Evolutionary conservation across 1,139 yeast species (phyloP), one percentile per base, ranked within the genome.

Genomic region (Yamadazyma buinensis): DNA sequence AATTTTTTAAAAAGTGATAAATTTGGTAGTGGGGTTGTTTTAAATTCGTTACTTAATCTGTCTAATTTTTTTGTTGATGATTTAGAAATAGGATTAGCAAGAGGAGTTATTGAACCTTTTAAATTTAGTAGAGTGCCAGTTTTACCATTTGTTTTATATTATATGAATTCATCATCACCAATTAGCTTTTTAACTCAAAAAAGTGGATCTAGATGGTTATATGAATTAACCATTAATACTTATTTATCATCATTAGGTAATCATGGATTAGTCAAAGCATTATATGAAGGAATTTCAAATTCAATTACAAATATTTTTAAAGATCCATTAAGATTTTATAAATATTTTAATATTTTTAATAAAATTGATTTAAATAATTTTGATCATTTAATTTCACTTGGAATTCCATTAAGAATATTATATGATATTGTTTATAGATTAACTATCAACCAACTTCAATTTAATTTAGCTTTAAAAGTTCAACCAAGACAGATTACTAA

Each of bases 401-500:
- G 63, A n/a, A 47, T 65, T 32, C 72, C 73, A 0, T 26, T 55
- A 7, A 55, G 73, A 33, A 58, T 65, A 55, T 32, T 52, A 0
- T 75, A 75, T 47, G 67, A 59, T 33, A 23, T 65, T 1, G 30
- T 68, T 14, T 69, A 59, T 44, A 54, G 67, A 17, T 34, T 71
- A 14, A 66, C 76, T 0, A 45, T 75, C 30, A 75, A 76, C 46
- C 57, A 70, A 32, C 33, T 61, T 2, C 73, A 75, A 46, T 76
- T 73, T 40, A 53, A 59, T 32, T 38, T 64, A 6, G 49, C 61
- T 7, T 46, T 61, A 48, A 44, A 49, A 3, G 47, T 54, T 1
- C 50, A 61, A 30, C 72, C 73, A 5, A 43, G 71, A 29, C 62
- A 57, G 24, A 57, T 69, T 28, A 65, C 68, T 19, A 64, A 67